Evolutionary conservation across 2,329 filamentous ascomycete genomes (phyloP).

Genomic region (Colletotrichum gloeosporioides): DNA sequence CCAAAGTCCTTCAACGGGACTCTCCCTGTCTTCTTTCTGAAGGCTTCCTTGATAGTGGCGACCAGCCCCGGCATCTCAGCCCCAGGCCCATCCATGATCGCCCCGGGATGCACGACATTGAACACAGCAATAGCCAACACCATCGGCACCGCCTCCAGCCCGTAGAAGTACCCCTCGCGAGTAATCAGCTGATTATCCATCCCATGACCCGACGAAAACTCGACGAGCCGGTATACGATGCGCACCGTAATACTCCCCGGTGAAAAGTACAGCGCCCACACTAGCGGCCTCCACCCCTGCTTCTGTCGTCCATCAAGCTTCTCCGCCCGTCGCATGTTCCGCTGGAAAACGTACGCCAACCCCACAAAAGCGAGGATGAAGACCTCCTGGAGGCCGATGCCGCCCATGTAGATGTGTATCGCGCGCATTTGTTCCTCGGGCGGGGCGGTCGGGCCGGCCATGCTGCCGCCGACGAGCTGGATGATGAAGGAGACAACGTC

Average conservation of each 20-base stretch:
- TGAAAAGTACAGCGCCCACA: constrained; percentile 37
- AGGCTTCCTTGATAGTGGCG: not conserved
- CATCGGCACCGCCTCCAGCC: constrained; percentile 50
- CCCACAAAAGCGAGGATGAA: constrained; percentile 53
- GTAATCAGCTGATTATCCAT: constrained; percentile 27
- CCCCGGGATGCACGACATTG: constrained; percentile 45
- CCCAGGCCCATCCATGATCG: not conserved
- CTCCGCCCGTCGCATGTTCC: constrained; percentile 28
- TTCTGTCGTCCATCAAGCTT: not conserved
- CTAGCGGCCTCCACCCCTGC: constrained; percentile 27
- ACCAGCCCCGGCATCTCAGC: constrained; percentile 14
- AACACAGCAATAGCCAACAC: constrained; percentile 46
- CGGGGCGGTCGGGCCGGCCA: constrained; percentile 28
- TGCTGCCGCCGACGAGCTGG: constrained; percentile 38
- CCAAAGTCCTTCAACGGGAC: not conserved
- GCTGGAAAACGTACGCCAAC: constrained; percentile 43
- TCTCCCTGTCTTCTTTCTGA: not conserved
- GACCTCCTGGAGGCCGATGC: constrained; percentile 55
- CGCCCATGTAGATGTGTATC: constrained; percentile 54
- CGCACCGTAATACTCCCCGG: constrained; percentile 45
- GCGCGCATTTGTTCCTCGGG: constrained; percentile 32
- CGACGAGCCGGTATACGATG: constrained; percentile 59
- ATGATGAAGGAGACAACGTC: constrained; percentile 41
- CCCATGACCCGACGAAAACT: constrained; percentile 48
- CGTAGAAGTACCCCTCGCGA: constrained; percentile 51